Evolutionary conservation across 2,329 filamentous ascomycete genomes (phyloP), one percentile per base, ranked within the genome.

Genomic region (Aspergillus clavatus): DNA sequence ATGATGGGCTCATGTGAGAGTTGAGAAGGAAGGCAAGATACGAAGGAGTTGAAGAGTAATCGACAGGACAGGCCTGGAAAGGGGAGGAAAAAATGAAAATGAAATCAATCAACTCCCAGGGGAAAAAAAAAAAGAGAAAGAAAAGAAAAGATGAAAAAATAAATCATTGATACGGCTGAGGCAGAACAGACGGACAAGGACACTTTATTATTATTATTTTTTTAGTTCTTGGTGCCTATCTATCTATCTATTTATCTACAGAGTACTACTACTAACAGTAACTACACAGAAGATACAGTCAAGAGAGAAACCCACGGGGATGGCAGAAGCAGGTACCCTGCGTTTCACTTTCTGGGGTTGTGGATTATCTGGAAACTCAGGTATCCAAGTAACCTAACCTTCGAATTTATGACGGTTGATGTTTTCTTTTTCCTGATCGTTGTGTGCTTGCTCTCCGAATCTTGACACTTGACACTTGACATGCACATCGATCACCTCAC

Each of bases 261-360:
- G n/a, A n/a, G n/a, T 43, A 45, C 46, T 48, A 36, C 47, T 51
- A 45, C 48, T 48, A 48, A 21, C 35, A 40, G 45, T 14, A 39
- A 22, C 7, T n/a, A 40, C n/a, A 42, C 7, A 33, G 29, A 33
- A 33, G 3, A n/a, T n/a, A n/a, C n/a, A n/a, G n/a, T n/a, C n/a
- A n/a, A 16, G 29, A 38, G 23, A 24, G 38, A 47, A 38, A 38
- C 41, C 42, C 22, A 48, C 37, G 40, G 48, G 53, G 51, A 42
- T 48, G 42, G 42, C 43, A 55, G 44, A 55, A 55, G 53, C 53
- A 55, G 53, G 53, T 54, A 55, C 53, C 51, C 23, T 8, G 48
- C 47, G 51, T 55, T 54, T 53, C 49, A 50, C 42, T 51, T 38
- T 23, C 28, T 22, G 39, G 47, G 40, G 50, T 38, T 46, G 47